These are phyloP conservation scores for Lentinus brumalis DNA, from an alignment of 768 basidiomycete species.

Conservation along the genomic window DNA sequence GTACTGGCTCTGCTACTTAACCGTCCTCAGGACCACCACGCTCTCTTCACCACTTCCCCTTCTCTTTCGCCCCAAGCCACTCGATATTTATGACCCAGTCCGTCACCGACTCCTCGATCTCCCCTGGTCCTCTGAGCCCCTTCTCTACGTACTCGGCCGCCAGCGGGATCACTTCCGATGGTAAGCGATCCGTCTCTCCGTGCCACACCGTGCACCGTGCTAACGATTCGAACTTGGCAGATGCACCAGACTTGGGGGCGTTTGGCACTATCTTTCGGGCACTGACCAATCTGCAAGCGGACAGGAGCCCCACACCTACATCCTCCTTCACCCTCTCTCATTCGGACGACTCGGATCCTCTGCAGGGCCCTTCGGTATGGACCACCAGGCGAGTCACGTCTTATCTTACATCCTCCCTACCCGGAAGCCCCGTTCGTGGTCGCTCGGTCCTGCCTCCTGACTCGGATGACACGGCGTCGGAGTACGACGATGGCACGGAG, in stretches of 20 bases:
- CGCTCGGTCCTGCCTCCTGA: slow-evolving; percentile 19
- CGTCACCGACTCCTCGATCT: slow-evolving; percentile 37
- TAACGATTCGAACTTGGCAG: slow-evolving; percentile 29
- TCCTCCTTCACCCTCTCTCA: slow-evolving; percentile 32
- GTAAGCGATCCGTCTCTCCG: slow-evolving; percentile 23
- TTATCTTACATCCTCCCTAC: slow-evolving; percentile 47
- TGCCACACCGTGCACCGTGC: neutral
- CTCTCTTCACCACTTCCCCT: slow-evolving; percentile 9
- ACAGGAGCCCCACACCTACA: slow-evolving; percentile 26
- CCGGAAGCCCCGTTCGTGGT: slow-evolving; percentile 20
- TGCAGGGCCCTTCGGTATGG: slow-evolving; percentile 65
- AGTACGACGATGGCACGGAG: slow-evolving; percentile 28
- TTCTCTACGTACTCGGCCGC: slow-evolving; percentile 35
- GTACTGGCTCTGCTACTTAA: slow-evolving; percentile 3
- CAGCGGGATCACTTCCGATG: slow-evolving; percentile 40
- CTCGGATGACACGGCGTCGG: slow-evolving; percentile 26
- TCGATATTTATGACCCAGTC: slow-evolving; percentile 32
- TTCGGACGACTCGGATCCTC: slow-evolving; percentile 41
- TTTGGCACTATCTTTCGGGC: slow-evolving; percentile 73
- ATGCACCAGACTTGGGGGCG: slow-evolving; percentile 73
- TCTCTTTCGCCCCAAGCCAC: slow-evolving; percentile 2
- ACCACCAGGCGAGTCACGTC: slow-evolving; percentile 56
- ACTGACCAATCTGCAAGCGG: slow-evolving; percentile 51
- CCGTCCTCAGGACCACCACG: slow-evolving; percentile 14
- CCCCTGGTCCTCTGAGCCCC: slow-evolving; percentile 41